Percentiles rank a stretch among this genome's conserved stretches.
Conservation (phyloP, 495 filamentous ascomycete genomes). For the Symbiotaphrina buchneri region DNA sequence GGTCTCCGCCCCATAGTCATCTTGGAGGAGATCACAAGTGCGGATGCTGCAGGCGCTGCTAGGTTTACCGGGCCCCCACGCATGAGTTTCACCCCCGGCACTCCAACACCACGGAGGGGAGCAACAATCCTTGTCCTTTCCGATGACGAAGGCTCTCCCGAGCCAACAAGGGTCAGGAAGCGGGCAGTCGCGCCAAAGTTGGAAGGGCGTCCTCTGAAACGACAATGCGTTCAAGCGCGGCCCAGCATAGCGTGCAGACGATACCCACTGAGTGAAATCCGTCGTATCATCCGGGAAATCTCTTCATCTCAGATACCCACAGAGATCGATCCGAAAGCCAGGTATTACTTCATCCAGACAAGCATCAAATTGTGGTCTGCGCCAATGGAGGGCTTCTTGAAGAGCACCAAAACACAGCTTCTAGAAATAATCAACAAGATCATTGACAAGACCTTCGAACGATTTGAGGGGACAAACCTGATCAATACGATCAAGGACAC, state of each 20-base stretch:
- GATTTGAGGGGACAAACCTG: slow-evolving; percentile 1
- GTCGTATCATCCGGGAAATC: neutral
- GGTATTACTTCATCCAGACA: neutral
- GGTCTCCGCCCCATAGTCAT: neutral
- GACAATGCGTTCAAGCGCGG: neutral
- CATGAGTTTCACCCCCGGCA: neutral
- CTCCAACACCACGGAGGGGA: neutral
- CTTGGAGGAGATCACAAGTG: neutral
- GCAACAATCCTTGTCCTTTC: neutral
- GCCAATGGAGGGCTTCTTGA: slow-evolving; percentile 1
- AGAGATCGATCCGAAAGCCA: slow-evolving; percentile 1
- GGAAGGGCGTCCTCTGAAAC: too few relatives aligned
- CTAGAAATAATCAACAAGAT: neutral
- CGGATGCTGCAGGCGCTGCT: neutral
- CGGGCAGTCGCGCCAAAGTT: neutral
- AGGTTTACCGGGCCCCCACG: neutral
- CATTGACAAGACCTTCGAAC: slow-evolving; percentile 1
- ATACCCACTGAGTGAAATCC: slow-evolving; percentile 1
- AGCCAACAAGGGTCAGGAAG: neutral
- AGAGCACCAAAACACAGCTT: slow-evolving; percentile 1
- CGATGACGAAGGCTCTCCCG: neutral
- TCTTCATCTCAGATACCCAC: neutral
- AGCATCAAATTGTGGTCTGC: slow-evolving; percentile 1
- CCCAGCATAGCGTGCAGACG: neutral
- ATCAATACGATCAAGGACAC: slow-evolving; percentile 1